A percentile compares a stretch with the other conserved stretches of the same genome.
phyloP scores from a whole-genome alignment of 768 basidiomycete genomes.

The Gelatoporia subvermispora region DNA sequence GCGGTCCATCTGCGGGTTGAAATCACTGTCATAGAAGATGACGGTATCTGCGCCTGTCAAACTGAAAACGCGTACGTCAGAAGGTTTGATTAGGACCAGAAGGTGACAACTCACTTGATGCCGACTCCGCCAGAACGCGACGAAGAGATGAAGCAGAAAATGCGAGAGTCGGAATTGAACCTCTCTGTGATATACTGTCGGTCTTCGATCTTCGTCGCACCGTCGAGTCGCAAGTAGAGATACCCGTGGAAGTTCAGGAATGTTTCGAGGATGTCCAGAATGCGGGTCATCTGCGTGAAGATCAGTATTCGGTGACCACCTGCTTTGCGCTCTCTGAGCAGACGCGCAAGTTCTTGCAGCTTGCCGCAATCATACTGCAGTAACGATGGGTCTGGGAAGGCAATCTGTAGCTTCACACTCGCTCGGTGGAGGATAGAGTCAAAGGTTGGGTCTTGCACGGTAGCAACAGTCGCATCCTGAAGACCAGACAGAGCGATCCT shows the following conservation, averaged over 20 bases:
- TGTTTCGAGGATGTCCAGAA: constrained; percentile 90
- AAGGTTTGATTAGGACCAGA: constrained; percentile 4
- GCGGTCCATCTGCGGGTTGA: constrained; percentile 96
- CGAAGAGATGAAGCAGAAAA: constrained; percentile 88
- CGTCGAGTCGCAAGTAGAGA: constrained; percentile 90
- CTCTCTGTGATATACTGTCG: constrained; percentile 87
- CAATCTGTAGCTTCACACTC: constrained; percentile 83
- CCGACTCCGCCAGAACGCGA: constrained; percentile 82
- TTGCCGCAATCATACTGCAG: constrained; percentile 97
- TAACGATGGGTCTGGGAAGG: constrained; percentile 85
- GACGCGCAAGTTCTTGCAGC: constrained; percentile 73
- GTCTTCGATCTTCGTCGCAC: constrained; percentile 93
- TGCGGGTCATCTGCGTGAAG: constrained; percentile 95
- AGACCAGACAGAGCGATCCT: constrained; percentile 51
- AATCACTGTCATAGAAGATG: constrained; percentile 95
- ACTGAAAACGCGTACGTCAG: constrained; percentile 35
- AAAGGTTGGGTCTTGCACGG: constrained; percentile 37
- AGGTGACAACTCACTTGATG: constrained; percentile 69
- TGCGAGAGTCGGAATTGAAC: constrained; percentile 71
- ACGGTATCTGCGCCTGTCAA: constrained; percentile 90
- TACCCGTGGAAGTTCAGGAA: constrained; percentile 93
- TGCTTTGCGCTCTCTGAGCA: constrained; percentile 79
- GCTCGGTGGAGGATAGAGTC: constrained; percentile 67
- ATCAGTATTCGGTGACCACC: constrained; percentile 89
- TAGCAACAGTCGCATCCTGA: constrained; percentile 13